These are phyloP conservation scores for Venturia pyrina DNA, from an alignment of 2,329 filamentous ascomycete genomes.

Conservation along the genomic window DNA sequence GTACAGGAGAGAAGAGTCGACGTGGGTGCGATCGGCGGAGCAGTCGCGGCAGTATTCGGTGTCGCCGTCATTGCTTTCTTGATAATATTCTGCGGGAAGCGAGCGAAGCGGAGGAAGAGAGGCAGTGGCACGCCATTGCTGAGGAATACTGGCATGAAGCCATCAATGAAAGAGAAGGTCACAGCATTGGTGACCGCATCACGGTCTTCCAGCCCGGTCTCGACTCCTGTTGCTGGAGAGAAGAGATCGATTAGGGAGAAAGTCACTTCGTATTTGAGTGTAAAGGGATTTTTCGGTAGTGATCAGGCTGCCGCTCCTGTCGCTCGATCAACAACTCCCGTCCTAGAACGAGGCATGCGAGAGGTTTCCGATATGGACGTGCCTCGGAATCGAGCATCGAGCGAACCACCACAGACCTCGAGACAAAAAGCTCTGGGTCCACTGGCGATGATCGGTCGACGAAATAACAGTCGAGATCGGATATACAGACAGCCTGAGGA, in stretches of 20 bases:
- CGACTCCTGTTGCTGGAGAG: not conserved
- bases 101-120: slow-evolving; percentile 8
- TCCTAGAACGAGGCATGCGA: slow-evolving; percentile 6
- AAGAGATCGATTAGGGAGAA: not conserved
- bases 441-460: not conserved
- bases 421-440: not conserved
- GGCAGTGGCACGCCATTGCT: not conserved
- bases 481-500: not conserved
- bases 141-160: not conserved
- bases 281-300: not conserved
- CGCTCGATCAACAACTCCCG: not conserved
- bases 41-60: not conserved
- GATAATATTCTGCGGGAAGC: slow-evolving; percentile 1
- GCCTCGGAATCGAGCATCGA: slow-evolving; percentile 1
- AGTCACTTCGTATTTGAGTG: not conserved
- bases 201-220: not conserved
- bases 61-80: slow-evolving; percentile 1
- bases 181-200: not conserved
- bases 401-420: not conserved
- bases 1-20: not conserved
- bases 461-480: not conserved
- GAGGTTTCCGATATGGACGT: not conserved
- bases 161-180: slow-evolving; percentile 4
- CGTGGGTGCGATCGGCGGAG: slow-evolving; percentile 6
- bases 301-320: not conserved